Base-by-base conservation (phyloP, 306 rosid genomes). In the Cicer pinnatifidum region DNA sequence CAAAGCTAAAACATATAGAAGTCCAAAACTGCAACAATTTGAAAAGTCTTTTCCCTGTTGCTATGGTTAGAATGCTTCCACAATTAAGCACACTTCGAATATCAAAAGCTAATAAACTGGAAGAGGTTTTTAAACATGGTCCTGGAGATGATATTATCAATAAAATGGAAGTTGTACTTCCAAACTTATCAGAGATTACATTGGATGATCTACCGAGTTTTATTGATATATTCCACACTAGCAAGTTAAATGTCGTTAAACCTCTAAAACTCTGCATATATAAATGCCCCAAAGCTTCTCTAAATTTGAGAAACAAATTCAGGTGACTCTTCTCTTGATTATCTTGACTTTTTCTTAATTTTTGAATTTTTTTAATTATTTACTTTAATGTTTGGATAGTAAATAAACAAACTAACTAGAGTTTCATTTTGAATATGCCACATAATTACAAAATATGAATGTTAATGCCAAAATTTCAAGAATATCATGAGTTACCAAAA, bases 11-110 rank as follows among this genome's bases (percentile, higher is more conserved):
- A 3, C 6, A 0, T 8, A 57, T 57, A 20, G 1, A 23, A 3
- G 15, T 57, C 15, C 0, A 23, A 7, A 11, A 23, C 39, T 57
- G 63, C 63, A 23, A 20, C 63, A 57, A 4, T 38, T 60, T 60
- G 45, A 60, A 37, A 37, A 60, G 5, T 10, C 45, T 60, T 60
- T 60, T 60, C 67, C 11, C 19, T n/a, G 2, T 60, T 60, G 9
- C 11, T 12, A 60, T 35, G 63, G 67, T 60, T 39, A 38, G 28
- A 62, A 13, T 62, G 65, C 45, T 60, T 60, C 67, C 67, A 60
- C 45, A 35, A 35, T 16, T 39, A 13, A 8, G 51, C 7, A 8
- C 5, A 0, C 50, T 40, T 40, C 0, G 1, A 1, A 63, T 63
- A 63, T 13, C 13, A 13, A 15, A 8, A 2, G 11, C 37, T 40